Base-by-base conservation (phyloP, 768 basidiomycete species). In the Tubosaeta sp. region DNA sequence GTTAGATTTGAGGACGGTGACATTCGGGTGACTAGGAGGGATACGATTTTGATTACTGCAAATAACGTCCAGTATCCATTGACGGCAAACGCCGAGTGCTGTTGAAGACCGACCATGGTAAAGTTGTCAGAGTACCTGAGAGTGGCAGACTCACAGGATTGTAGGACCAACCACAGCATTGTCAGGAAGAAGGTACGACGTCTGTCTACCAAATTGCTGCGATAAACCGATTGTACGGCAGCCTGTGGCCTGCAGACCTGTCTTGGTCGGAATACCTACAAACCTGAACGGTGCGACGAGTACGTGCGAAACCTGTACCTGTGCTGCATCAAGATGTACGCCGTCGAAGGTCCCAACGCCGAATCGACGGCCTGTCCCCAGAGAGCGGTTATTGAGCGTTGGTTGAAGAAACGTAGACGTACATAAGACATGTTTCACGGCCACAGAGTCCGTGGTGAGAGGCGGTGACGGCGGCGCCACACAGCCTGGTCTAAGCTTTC, bases 191-290 rank as follows among this genome's bases (percentile, higher is more conserved):
- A 64, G 65, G 65, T 64, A 6, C 4, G 27, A 8, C n/a, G 62
- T 51, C n/a, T 6, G 31, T 29, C 22, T 25, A 37, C 16, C 5
- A 10, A 9, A 29, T 9, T 31, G 17, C 7, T 32, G 2, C 12
- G 7, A 11, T 51, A 47, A 32, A 27, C 19, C 4, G 16, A 51
- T 42, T 31, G 29, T 22, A 10, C 1, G 27, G 1, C 58, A 88
- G 86, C 86, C 0, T 88, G 86, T 60, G 65, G 72, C 19, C 70
- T 88, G 4, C 86, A 88, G 41, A 51, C 70, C 1, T 89, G 87
- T 61, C 71, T 88, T 29, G 75, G 74, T 48, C 81, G 76, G 54
- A 77, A 88, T 64, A 85, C 82, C 0, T 88, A 86, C 60, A 59
- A 57, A 3, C 86, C 83, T 0, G 84, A 86, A 17, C 81, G 76